phyloP scores from a whole-genome alignment of 768 basidiomycete species.

The Tricholoma terreum region DNA sequence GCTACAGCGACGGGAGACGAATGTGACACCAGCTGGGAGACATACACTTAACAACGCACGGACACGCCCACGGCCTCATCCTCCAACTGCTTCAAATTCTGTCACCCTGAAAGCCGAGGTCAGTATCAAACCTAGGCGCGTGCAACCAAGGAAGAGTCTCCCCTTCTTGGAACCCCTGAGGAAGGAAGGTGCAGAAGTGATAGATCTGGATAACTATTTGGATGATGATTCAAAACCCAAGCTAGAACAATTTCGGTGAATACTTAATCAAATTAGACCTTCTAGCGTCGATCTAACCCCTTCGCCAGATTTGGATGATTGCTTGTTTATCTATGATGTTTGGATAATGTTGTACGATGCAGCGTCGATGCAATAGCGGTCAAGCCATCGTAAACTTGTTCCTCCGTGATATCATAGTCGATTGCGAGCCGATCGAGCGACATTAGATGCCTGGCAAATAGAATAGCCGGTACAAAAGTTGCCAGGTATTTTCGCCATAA shows the following conservation, averaged over 20 bases:
- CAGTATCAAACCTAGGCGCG: slow-evolving; percentile 11
- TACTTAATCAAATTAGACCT: neutral
- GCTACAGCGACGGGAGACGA: slow-evolving; percentile 42
- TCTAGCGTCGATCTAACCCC: neutral
- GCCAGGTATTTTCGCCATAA: too few species aligned
- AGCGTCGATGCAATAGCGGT: neutral
- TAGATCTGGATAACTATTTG: neutral
- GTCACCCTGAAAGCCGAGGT: slow-evolving; percentile 3
- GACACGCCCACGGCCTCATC: slow-evolving; percentile 18
- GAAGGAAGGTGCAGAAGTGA: neutral
- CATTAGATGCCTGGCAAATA: neutral
- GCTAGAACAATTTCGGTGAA: neutral
- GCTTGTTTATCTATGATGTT: neutral
- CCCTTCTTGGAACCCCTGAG: slow-evolving; percentile 15
- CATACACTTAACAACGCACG: slow-evolving; percentile 23
- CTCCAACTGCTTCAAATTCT: slow-evolving; percentile 13
- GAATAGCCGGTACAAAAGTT: too few species aligned
- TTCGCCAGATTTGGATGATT: neutral
- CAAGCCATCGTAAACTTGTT: too few species aligned
- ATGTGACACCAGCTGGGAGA: slow-evolving; percentile 41
- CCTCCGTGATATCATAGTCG: too few species aligned
- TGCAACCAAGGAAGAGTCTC: slow-evolving; percentile 22
- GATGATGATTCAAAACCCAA: neutral
- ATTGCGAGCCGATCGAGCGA: too few species aligned
- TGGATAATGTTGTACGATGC: neutral